These are phyloP conservation scores for Diplodia intermedia DNA, from an alignment of 2,329 filamentous ascomycete genomes.

Conservation along the genomic window DNA sequence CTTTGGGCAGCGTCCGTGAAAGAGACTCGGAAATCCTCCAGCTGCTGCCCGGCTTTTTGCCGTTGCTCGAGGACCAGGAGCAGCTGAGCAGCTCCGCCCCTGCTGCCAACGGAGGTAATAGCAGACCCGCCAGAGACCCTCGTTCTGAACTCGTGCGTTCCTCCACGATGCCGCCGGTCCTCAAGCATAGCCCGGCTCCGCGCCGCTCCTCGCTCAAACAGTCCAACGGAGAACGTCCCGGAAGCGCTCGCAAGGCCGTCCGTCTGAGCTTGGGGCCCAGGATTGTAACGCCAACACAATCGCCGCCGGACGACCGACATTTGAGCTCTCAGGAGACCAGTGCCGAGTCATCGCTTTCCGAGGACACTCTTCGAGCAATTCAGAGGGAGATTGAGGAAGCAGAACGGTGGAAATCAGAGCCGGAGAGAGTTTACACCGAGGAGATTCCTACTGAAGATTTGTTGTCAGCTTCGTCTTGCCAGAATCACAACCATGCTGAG, in stretches of 20 bases:
- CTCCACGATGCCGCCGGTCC: conserved; percentile 24
- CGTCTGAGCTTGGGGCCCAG: conserved; percentile 28
- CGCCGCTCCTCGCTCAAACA: conserved; percentile 32
- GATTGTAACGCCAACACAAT: conserved; percentile 31
- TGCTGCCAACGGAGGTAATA: conserved; percentile 16
- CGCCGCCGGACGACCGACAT: conserved; percentile 23
- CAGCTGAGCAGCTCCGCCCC: conserved; percentile 30
- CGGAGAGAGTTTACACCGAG: conserved; percentile 19
- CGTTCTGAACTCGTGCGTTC: conserved; percentile 25
- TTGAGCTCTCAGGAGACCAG: conserved; percentile 15
- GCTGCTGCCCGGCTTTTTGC: conserved; percentile 31
- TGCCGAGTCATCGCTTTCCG: neutral
- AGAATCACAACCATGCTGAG: neutral
- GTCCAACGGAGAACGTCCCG: conserved; percentile 27
- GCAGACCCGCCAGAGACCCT: conserved; percentile 16
- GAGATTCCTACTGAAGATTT: conserved; percentile 23
- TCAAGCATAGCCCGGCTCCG: conserved; percentile 18
- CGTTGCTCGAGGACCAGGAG: conserved; percentile 31
- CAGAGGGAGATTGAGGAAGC: conserved; percentile 21
- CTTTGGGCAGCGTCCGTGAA: conserved; percentile 24
- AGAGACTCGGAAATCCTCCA: conserved; percentile 31
- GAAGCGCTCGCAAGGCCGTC: conserved; percentile 31
- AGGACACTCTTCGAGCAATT: conserved; percentile 9
- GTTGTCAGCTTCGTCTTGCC: conserved; percentile 3
- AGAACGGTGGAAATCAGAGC: conserved; percentile 25